Percentiles rank a stretch among this genome's conserved stretches.
Evolutionary conservation across 345 rosid genomes (phyloP).

Genomic region (Psidium friedrichsthalianum): DNA sequence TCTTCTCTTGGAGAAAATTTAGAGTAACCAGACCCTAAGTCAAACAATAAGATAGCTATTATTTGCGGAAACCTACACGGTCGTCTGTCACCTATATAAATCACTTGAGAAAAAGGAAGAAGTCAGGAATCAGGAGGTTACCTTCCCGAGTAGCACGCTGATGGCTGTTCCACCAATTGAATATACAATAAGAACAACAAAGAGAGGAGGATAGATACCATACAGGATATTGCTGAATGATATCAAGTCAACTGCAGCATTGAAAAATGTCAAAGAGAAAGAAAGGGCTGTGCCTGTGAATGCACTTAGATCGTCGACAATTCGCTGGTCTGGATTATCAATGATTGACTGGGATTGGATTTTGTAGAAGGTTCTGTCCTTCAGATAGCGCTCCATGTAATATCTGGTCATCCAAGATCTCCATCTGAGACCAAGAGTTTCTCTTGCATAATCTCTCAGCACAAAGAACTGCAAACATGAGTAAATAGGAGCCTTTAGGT

Average conservation of each 20-base stretch:
- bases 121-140: slow-evolving; percentile 5
- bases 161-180: slow-evolving; percentile 83
- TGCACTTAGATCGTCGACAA: slow-evolving; percentile 82
- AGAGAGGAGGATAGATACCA: slow-evolving; percentile 84
- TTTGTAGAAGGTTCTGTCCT: slow-evolving; percentile 67
- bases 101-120: neutral
- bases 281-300: slow-evolving; percentile 84
- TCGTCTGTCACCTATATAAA: neutral
- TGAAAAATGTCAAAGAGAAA: slow-evolving; percentile 74
- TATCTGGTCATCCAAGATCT: slow-evolving; percentile 93
- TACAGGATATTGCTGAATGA: slow-evolving; percentile 92
- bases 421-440: slow-evolving; percentile 78
- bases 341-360: slow-evolving; percentile 89
- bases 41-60: slow-evolving; percentile 1
- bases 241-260: slow-evolving; percentile 79
- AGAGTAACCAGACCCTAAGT: slow-evolving; percentile 76
- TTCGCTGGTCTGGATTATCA: slow-evolving; percentile 95
- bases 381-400: slow-evolving; percentile 77
- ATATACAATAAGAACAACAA: slow-evolving; percentile 66
- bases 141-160: slow-evolving; percentile 84
- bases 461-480: slow-evolving; percentile 62
- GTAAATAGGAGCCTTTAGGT: neutral
- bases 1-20: slow-evolving; percentile 96
- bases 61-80: neutral
- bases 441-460: slow-evolving; percentile 84